Base-by-base conservation (phyloP, 352 stramenopile species). In the Aphanomyces invadans region DNA sequence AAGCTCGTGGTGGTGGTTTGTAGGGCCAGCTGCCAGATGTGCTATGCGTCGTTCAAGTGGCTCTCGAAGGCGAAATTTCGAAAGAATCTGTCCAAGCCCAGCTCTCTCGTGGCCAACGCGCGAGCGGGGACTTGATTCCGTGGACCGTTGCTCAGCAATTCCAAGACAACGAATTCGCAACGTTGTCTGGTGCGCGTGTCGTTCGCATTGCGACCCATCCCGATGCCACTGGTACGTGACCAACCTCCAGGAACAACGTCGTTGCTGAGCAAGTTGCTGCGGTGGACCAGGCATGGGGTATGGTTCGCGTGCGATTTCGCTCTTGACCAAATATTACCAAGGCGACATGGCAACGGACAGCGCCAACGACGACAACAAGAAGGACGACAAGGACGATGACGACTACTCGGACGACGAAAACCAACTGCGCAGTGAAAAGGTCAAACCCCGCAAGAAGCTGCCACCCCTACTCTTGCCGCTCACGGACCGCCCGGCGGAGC, bases 81-180 rank as follows among this genome's bases (percentile, higher is more conserved):
- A 89, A 96, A 32, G 96, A 98, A 21, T 96, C 93, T 12, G 95
- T 99, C 4, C 84, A 95, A 73, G 92, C 92, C 10, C 93, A 98
- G 68, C 80, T 99, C 23, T 79, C 92, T 9, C 81, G 94, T 49
- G 97, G 97, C n/a, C 92, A 99, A 74, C 87, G 97, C 33, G 95
- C 96, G 15, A 95, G 93, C 7, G 97, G 97, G 45, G 97, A 99
- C 83, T 76, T 99, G 23, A 99, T 99, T 76, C 97, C 97, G 1
- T 99, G 97, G 97, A 99, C 95, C 17, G 87, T 99, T 23, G 90
- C 94, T 53, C 97, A 99, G 77, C 97, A 99, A 78, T 99, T 99
- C 81, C 95, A 98, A 75, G 97, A 99, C 80, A 90, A 86, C 19
- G 96, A 98, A 52, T 99, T 99, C 74, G 95, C 95, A 25, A 80